Percentiles rank a stretch among this genome's conserved stretches.
These are phyloP conservation scores for Apiospora malaysiana DNA, from an alignment of 2,329 filamentous ascomycete species.

Conservation along the genomic window DNA sequence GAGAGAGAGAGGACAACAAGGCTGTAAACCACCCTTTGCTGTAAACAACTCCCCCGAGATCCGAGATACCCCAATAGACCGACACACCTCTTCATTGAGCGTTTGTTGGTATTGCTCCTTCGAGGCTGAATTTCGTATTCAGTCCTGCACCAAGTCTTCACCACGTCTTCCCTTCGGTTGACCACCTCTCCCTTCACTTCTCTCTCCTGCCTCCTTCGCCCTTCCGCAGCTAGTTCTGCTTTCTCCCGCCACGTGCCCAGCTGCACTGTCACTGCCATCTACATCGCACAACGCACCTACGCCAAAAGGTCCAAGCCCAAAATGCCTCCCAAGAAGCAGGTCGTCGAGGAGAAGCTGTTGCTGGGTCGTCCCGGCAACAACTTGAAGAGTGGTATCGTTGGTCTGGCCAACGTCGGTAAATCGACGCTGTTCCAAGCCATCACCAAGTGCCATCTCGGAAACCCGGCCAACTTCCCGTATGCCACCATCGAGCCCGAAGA, in stretches of 20 bases:
- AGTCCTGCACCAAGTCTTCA: slow-evolving; percentile 32
- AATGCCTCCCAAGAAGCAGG: slow-evolving; percentile 96
- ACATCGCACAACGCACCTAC: slow-evolving; percentile 60
- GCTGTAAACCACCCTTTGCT: slow-evolving; percentile 13
- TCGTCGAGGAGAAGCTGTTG: slow-evolving; percentile 93
- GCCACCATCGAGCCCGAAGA: slow-evolving; percentile 99
- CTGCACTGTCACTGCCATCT: slow-evolving; percentile 46
- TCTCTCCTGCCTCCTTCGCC: slow-evolving; percentile 53
- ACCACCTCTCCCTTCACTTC: slow-evolving; percentile 58
- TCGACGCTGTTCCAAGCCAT: slow-evolving; percentile 99
- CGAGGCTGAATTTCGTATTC: slow-evolving; percentile 16
- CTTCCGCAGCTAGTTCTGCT: slow-evolving; percentile 72
- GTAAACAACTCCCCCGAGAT: slow-evolving; percentile 10
- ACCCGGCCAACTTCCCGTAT: slow-evolving; percentile 99
- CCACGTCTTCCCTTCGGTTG: slow-evolving; percentile 50
- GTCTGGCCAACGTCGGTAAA: slow-evolving; percentile 98
- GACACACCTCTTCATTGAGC: slow-evolving; percentile 24
- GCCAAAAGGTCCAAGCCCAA: slow-evolving; percentile 67
- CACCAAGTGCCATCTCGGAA: slow-evolving; percentile 95
- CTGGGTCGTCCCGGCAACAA: slow-evolving; percentile 96
- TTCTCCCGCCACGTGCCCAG: slow-evolving; percentile 57
- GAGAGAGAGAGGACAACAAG: slow-evolving; percentile 21
- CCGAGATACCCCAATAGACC: slow-evolving; percentile 21
- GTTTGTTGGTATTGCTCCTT: slow-evolving; percentile 20
- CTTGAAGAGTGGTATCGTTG: slow-evolving; percentile 99